Conservation (phyloP, 129 eudicot species). For the Flaveria bidentis region DNA sequence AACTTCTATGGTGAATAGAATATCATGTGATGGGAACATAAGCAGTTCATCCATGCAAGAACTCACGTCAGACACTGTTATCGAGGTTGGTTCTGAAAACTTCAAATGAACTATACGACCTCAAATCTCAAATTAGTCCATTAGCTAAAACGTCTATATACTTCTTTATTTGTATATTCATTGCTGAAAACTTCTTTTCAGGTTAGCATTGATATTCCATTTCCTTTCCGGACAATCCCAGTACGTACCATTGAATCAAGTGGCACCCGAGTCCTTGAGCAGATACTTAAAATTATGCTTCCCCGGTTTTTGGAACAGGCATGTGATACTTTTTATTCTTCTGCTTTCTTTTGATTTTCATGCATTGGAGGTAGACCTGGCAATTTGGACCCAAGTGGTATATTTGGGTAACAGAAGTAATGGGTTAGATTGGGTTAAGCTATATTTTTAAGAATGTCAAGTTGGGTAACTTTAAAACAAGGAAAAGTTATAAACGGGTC, state of each 20-base stretch:
- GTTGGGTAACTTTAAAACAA: too few species aligned
- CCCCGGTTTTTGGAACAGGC: slow-evolving; percentile 95
- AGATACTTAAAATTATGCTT: slow-evolving; percentile 84
- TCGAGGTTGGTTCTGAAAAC: slow-evolving; percentile 56
- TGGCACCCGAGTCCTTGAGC: slow-evolving; percentile 88
- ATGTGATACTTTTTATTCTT: slow-evolving; percentile 5
- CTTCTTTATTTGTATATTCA: background rate
- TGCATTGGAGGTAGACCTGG: background rate
- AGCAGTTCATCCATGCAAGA: slow-evolving; percentile 52
- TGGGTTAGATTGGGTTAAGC: too few species aligned
- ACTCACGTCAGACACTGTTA: slow-evolving; percentile 81
- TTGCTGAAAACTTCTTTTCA: slow-evolving; percentile 24
- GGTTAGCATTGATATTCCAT: slow-evolving; percentile 91
- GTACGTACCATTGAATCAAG: slow-evolving; percentile 69
- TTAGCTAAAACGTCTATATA: background rate
- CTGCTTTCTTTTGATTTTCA: slow-evolving; percentile 2
- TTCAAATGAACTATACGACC: background rate
- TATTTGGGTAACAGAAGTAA: too few species aligned
- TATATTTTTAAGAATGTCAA: too few species aligned
- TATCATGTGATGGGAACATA: slow-evolving; percentile 60
- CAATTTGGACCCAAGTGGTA: too few species aligned
- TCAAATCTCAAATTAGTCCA: too few species aligned
- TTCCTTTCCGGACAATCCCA: slow-evolving; percentile 85
- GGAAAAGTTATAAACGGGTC: too few species aligned
- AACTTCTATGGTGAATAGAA: slow-evolving; percentile 93